A percentile compares a stretch with the other conserved stretches of the same genome.
phyloP scores from a whole-genome alignment of 768 basidiomycete species.

The Leccinum aurantiacum region DNA sequence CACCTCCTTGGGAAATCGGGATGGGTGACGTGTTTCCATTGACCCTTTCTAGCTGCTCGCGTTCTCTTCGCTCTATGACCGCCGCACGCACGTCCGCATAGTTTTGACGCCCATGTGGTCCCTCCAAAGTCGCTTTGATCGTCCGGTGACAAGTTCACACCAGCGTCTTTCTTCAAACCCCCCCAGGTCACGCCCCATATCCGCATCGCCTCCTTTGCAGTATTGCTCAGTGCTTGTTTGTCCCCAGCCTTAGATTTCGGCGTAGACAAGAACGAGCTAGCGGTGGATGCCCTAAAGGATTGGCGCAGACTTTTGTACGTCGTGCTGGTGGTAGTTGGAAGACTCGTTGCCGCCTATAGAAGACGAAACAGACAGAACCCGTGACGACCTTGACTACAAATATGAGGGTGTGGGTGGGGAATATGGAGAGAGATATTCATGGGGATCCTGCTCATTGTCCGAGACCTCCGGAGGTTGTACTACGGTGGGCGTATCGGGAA shows the following conservation, averaged over 20 bases:
- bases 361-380: slow-evolving; percentile 38
- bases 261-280: slow-evolving; percentile 70
- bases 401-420: slow-evolving; percentile 43
- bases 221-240: slow-evolving; percentile 82
- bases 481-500: slow-evolving; percentile 5
- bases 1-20: slow-evolving; percentile 30
- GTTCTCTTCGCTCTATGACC: slow-evolving; percentile 64
- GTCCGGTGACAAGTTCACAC: slow-evolving; percentile 33
- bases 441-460: slow-evolving; percentile 22
- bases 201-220: slow-evolving; percentile 85
- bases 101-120: slow-evolving; percentile 50
- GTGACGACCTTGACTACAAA: slow-evolving; percentile 30
- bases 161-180: slow-evolving; percentile 59
- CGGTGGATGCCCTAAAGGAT: slow-evolving; percentile 37
- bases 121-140: slow-evolving; percentile 43
- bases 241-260: slow-evolving; percentile 76
- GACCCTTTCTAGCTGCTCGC: slow-evolving; percentile 32
- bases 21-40: slow-evolving; percentile 33
- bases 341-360: slow-evolving; percentile 30
- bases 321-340: slow-evolving; percentile 27
- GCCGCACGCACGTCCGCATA: slow-evolving; percentile 77
- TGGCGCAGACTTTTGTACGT: slow-evolving; percentile 40
- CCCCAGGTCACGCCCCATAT: slow-evolving; percentile 80
- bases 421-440: slow-evolving; percentile 32
- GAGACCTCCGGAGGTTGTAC: slow-evolving; percentile 10